Conservation (phyloP, 73 alveolate species). For the Paramecium primaurelia region DNA sequence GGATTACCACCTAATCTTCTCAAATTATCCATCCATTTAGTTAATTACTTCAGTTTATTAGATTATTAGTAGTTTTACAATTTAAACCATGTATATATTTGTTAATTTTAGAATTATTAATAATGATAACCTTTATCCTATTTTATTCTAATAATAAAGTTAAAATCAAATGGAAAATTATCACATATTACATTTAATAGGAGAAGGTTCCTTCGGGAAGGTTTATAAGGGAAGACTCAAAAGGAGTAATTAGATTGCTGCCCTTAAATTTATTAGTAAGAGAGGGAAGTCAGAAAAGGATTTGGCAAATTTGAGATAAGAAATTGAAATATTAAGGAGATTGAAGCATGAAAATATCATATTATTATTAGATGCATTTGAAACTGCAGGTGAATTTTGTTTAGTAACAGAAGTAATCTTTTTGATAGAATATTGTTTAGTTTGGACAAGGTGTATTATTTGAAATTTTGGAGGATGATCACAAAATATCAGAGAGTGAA, state of each 20-base stretch:
- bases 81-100: background rate
- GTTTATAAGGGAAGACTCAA: slow-evolving; percentile 98
- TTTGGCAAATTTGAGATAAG: slow-evolving; percentile 95
- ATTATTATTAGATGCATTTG: slow-evolving; percentile 97
- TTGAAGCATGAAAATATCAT: slow-evolving; percentile 98
- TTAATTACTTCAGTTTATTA: background rate
- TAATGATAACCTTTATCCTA: background rate
- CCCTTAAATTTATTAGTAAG: slow-evolving; percentile 97
- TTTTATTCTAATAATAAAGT: background rate
- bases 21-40: background rate
- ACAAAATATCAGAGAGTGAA: slow-evolving; percentile 97
- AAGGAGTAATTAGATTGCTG: slow-evolving; percentile 97
- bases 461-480: slow-evolving; percentile 99
- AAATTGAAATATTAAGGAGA: slow-evolving; percentile 95
- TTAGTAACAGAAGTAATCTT: slow-evolving; percentile 89
- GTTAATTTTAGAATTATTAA: background rate
- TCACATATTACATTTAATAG: slow-evolving; percentile 93
- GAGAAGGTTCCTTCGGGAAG: slow-evolving; percentile 99
- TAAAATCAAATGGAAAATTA: slow-evolving; percentile 83
- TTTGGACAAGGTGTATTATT: slow-evolving; percentile 98
- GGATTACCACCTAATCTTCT: background rate
- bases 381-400: slow-evolving; percentile 97
- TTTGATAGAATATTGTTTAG: slow-evolving; percentile 54
- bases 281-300: slow-evolving; percentile 99
- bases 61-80: background rate